Evolutionary conservation across 2,329 filamentous ascomycete species (phyloP), one percentile per base, ranked within the genome.

Genomic region (Graphiopsis chlorocephala): DNA sequence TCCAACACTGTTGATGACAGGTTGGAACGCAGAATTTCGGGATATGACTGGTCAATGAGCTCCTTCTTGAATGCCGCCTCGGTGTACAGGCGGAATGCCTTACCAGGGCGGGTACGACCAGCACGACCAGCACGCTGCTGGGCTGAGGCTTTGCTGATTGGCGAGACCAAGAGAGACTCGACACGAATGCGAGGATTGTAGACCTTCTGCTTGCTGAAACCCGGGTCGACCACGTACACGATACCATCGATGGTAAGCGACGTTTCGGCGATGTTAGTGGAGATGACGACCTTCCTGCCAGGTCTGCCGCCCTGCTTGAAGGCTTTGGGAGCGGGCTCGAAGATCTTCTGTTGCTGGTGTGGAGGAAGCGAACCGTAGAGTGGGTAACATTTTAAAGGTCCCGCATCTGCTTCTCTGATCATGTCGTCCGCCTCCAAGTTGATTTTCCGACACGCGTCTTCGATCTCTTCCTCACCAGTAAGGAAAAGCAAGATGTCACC

Each of bases 171-270:
- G 8, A 99, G 85, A 0, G 95, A 98, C 80, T 99, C 95, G 69
- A 99, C 93, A 78, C 95, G 89, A 72, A 97, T 96, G 67, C 95
- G 89, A 25, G 95, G 94, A 78, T 99, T 98, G 83, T 98, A 99
- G 68, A 98, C 95, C 80, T 98, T 99, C 75, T 99, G 95, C 82
- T 99, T 99, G 81, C 93, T 97, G 82, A 99, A 99, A 38, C 95
- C 95, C 2, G 95, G 94, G 74, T 99, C 95, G n/a, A 99, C 94
- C 35, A 99, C 95, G 74, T 97, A 99, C 38, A 99, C 95, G 68
- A 99, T 99, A 76, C 95, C 95, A 75, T 99, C 95, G 67, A 99
- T 99, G 55, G 95, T 99, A 79, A 99, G 86, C 73, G 90, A 94
- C 0, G 95, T 99, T 82, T 99, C 95, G 52, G 95, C 95, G 78